These are phyloP conservation scores for Myotisia sp. DNA, from an alignment of 2,329 filamentous ascomycete species.

Conservation along the genomic window DNA sequence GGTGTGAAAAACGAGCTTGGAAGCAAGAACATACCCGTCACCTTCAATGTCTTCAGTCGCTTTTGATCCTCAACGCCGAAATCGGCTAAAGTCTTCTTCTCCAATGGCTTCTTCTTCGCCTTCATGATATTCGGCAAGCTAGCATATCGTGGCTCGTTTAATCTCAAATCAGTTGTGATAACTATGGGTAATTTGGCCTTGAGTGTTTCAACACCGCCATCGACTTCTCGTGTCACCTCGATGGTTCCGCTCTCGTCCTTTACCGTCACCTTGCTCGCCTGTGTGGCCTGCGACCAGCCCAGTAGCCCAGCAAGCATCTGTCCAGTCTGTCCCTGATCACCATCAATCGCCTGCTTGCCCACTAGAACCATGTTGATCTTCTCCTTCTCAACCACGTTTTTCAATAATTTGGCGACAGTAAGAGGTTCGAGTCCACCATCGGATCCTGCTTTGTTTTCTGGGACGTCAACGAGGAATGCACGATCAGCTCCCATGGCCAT, in stretches of 20 bases:
- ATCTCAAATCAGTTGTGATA: constrained; percentile 81
- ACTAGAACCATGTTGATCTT: constrained; percentile 83
- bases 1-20: not conserved
- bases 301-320: constrained; percentile 93
- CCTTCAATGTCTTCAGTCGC: constrained; percentile 79
- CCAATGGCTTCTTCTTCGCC: constrained; percentile 98
- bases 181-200: constrained; percentile 76
- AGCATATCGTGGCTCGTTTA: constrained; percentile 92
- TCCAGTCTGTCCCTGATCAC: constrained; percentile 87
- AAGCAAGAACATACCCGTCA: constrained; percentile 44
- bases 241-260: constrained; percentile 52
- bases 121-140: constrained; percentile 99
- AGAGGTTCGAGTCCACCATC: constrained; percentile 63
- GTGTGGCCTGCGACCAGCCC: constrained; percentile 87
- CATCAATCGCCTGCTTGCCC: constrained; percentile 97
- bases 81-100: constrained; percentile 78
- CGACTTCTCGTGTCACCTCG: constrained; percentile 78
- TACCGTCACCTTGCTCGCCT: constrained; percentile 73
- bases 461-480: constrained; percentile 69
- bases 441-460: constrained; percentile 43
- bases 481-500: constrained; percentile 99
- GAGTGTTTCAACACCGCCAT: constrained; percentile 87
- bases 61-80: constrained; percentile 60
- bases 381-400: constrained; percentile 65
- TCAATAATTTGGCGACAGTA: constrained; percentile 78